These are phyloP conservation scores for Gossypium mustelinum DNA, from an alignment of 345 rosid genomes.

Conservation along the genomic window DNA sequence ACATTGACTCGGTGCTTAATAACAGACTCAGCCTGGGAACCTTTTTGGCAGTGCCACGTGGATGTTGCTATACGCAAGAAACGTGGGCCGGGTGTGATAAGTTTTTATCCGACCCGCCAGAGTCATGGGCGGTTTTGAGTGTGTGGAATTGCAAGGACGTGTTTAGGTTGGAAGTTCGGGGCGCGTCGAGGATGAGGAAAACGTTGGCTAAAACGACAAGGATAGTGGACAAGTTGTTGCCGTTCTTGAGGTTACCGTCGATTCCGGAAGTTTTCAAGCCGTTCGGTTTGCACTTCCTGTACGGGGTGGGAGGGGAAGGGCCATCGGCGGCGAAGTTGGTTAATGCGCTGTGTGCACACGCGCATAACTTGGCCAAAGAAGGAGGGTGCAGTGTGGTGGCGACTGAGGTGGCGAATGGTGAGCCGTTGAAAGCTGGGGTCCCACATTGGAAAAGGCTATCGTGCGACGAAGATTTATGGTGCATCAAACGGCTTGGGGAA, in stretches of 20 bases:
- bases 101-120: slow-evolving; percentile 67
- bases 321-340: slow-evolving; percentile 56
- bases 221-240: slow-evolving; percentile 59
- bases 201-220: slow-evolving; percentile 60
- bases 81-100: slow-evolving; percentile 60
- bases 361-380: slow-evolving; percentile 76
- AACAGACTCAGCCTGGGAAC: slow-evolving; percentile 79
- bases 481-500: slow-evolving; percentile 77
- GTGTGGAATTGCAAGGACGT: slow-evolving; percentile 86
- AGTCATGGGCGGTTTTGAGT: slow-evolving; percentile 82
- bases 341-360: slow-evolving; percentile 65
- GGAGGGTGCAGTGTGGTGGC: slow-evolving; percentile 73
- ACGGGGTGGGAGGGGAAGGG: slow-evolving; percentile 91
- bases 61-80: slow-evolving; percentile 9
- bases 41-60: slow-evolving; percentile 75
- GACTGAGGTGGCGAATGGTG: slow-evolving; percentile 68
- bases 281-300: slow-evolving; percentile 73
- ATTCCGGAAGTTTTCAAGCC: slow-evolving; percentile 80
- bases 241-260: slow-evolving; percentile 75
- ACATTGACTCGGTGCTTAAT: slow-evolving; percentile 73
- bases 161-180: slow-evolving; percentile 67
- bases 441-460: slow-evolving; percentile 86
- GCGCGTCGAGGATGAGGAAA: slow-evolving; percentile 55
- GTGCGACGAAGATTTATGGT: slow-evolving; percentile 82
- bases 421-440: slow-evolving; percentile 66